Percentiles rank a stretch among this genome's conserved stretches.
Conservation (phyloP, 805 yeast species). For the Saccharomycopsis amapae region DNA sequence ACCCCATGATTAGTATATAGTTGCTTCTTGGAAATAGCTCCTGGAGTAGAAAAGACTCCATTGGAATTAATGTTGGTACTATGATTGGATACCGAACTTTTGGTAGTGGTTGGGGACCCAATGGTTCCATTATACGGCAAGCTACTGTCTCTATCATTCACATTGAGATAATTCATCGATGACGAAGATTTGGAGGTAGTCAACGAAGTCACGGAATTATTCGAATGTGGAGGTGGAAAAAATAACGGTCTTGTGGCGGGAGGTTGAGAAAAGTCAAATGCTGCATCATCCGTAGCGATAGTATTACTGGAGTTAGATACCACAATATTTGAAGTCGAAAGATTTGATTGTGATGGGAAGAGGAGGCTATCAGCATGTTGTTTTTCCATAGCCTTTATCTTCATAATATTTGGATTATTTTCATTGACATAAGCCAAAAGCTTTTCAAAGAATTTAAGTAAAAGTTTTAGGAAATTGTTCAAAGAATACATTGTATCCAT, state of each 20-base stretch:
- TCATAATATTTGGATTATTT: not conserved
- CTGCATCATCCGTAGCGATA: not conserved
- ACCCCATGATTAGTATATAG: not conserved
- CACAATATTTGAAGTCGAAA: not conserved
- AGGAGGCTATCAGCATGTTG: not conserved
- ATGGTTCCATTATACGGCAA: not conserved
- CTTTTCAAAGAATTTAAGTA: constrained; percentile 6
- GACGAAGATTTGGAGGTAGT: not conserved
- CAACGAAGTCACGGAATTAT: not conserved
- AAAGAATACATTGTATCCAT: constrained; percentile 10
- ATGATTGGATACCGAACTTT: not conserved
- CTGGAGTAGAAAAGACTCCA: not conserved
- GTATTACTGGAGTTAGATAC: not conserved
- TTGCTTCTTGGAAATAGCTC: not conserved
- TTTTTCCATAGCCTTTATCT: not conserved
- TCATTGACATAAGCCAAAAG: not conserved
- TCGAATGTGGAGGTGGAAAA: not conserved
- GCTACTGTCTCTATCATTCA: not conserved
- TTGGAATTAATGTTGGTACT: no score
- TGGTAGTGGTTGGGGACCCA: constrained; percentile 1
- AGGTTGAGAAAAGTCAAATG: not conserved
- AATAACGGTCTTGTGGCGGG: not conserved
- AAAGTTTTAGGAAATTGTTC: constrained; percentile 7
- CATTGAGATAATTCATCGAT: not conserved
- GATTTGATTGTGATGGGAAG: no score